Conservation (phyloP, 345 rosid genomes). For the Acer campestre region DNA sequence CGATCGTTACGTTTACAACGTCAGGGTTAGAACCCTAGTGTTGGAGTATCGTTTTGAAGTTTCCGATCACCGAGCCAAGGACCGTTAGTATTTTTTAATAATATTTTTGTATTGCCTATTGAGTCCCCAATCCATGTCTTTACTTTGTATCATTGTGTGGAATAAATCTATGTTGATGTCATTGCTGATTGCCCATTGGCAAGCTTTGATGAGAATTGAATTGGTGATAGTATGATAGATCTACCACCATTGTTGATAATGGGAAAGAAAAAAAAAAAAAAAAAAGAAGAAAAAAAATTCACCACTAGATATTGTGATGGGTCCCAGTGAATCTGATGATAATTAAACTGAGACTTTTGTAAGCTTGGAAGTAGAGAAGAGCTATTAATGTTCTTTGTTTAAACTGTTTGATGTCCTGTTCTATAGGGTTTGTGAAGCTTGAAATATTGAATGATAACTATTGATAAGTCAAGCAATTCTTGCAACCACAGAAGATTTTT, state of each 20-base stretch:
- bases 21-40: too few relatives aligned
- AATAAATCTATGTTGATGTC: too few relatives aligned
- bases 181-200: too few relatives aligned
- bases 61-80: too few relatives aligned
- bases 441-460: not conserved
- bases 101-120: too few relatives aligned
- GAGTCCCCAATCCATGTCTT: too few relatives aligned
- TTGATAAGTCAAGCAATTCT: not conserved
- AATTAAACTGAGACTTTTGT: not conserved
- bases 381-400: not conserved
- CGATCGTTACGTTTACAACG: too few relatives aligned
- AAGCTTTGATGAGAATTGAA: not conserved
- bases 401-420: constrained; percentile 3
- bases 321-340: constrained; percentile 10
- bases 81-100: too few relatives aligned
- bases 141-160: too few relatives aligned
- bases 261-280: not conserved
- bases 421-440: not conserved
- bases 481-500: constrained; percentile 7
- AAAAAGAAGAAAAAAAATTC: not conserved
- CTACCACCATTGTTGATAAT: not conserved
- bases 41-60: too few relatives aligned
- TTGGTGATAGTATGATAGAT: not conserved
- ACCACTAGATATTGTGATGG: constrained; percentile 21
- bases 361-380: not conserved